Evolutionary conservation across 2,329 filamentous ascomycete species (phyloP).

Genomic region (Diaporthe sp.): DNA sequence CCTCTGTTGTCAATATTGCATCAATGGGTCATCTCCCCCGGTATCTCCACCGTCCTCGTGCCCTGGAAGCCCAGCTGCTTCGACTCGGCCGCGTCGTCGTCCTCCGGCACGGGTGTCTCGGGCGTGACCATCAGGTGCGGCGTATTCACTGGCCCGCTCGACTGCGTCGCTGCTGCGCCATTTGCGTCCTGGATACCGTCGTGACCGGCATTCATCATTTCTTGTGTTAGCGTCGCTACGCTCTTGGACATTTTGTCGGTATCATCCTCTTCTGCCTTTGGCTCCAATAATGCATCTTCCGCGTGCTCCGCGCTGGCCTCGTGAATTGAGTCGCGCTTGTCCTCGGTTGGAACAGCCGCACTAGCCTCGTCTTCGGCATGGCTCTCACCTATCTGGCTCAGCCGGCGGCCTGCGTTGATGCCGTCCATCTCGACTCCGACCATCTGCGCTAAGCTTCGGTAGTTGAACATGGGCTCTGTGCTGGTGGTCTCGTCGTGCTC

Average conservation of each 20-base stretch:
- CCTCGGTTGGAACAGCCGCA: constrained; percentile 12
- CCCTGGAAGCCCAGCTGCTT: constrained; percentile 60
- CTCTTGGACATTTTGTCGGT: constrained; percentile 43
- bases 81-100: constrained; percentile 52
- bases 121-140: constrained; percentile 65
- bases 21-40: constrained; percentile 53
- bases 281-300: constrained; percentile 46
- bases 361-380: constrained; percentile 37
- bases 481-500: constrained; percentile 64
- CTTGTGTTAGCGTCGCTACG: constrained; percentile 37
- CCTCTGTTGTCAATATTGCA: background rate
- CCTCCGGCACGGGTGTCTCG: constrained; percentile 59
- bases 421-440: constrained; percentile 76
- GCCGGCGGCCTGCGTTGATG: constrained; percentile 55
- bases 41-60: constrained; percentile 52
- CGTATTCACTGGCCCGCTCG: constrained; percentile 47
- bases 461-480: constrained; percentile 90
- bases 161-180: constrained; percentile 42
- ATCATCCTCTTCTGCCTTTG: constrained; percentile 13
- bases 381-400: constrained; percentile 47
- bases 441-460: constrained; percentile 87
- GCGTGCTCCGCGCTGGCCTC: constrained; percentile 57
- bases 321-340: constrained; percentile 40
- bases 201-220: constrained; percentile 40
- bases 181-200: constrained; percentile 49